Evolutionary conservation across 1,139 yeast species (phyloP), one percentile per base, ranked within the genome.

Genomic region (Candida sp.): DNA sequence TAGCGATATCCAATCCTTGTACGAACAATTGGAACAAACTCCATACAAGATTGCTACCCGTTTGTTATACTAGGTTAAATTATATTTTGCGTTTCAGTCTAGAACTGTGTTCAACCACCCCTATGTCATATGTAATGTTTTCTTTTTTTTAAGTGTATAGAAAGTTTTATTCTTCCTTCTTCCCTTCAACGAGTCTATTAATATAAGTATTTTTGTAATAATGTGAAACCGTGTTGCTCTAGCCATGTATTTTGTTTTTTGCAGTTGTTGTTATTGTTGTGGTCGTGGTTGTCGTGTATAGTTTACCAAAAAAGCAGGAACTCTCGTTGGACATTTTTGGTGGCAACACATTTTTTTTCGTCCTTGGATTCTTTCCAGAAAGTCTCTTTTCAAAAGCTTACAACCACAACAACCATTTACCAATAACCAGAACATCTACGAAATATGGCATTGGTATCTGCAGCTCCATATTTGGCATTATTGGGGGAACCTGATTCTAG

Each of bases 1-100:
- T 57, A 83, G 85, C 58, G 97, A 91, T 66, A 91, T 96, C 74
- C 91, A 90, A 73, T 78, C 84, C 28, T 81, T 94, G 60, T 88
- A 93, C 70, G 90, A 90, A 66, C 89, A 90, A 72, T 83, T 94
- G 66, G 96, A 90, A 70, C 85, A 86, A 67, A 94, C 98, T 46
- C 93, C 96, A 47, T 91, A 88, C 80, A 91, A 90, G 73, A 90
- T 94, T 65, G 87, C 92, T 53, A 92, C 97, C 61, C 88, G 99
- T 72, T 79, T 96, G 64, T 80, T 94, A 59, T 96, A 94, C 69
- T 94, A 83, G 60, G 12, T n/a, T n/a, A n/a, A n/a, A n/a, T n/a
- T n/a, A n/a, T n/a, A n/a, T 6, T 12, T 28, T 37, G 7, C 22
- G 4, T 38, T n/a, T 34, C 8, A 7, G 11, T n/a, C 31, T 7